These are phyloP conservation scores for Diospyros kaki DNA, from an alignment of 148 eudicot genomes.

Conservation along the genomic window DNA sequence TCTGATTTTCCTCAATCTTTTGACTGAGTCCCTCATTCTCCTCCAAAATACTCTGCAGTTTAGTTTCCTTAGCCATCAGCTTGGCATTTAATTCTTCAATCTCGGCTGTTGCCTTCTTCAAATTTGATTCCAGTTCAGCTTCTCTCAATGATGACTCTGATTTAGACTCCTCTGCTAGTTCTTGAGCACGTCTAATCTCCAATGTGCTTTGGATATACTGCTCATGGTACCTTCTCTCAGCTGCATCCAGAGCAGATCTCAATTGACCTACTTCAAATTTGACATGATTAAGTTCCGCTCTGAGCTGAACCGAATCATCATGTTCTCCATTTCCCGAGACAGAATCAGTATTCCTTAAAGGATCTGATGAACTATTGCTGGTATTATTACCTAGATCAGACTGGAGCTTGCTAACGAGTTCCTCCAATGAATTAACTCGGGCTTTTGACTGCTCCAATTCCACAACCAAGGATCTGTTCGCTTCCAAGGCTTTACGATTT, in stretches of 20 bases:
- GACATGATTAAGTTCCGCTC: constrained; percentile 40
- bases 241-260: constrained; percentile 53
- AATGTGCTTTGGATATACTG: constrained; percentile 64
- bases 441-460: constrained; percentile 56
- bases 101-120: constrained; percentile 34
- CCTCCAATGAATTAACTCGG: constrained; percentile 42
- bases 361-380: constrained; percentile 11
- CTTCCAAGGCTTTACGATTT: constrained; percentile 38
- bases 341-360: constrained; percentile 9
- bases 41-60: constrained; percentile 25
- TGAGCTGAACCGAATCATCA: constrained; percentile 31
- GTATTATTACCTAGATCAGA: constrained; percentile 17
- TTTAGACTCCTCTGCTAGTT: constrained; percentile 55
- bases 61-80: constrained; percentile 32
- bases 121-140: constrained; percentile 40
- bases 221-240: constrained; percentile 62
- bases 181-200: constrained; percentile 74
- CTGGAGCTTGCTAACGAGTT: constrained; percentile 39
- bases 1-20: constrained; percentile 28
- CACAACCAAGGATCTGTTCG: constrained; percentile 33
- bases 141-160: constrained; percentile 45
- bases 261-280: constrained; percentile 45
- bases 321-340: constrained; percentile 14
- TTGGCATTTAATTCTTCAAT: constrained; percentile 45
- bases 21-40: constrained; percentile 23